Base-by-base conservation (phyloP, 139 green algal genomes). In the Auxenochlorella pyrenoidosa region DNA sequence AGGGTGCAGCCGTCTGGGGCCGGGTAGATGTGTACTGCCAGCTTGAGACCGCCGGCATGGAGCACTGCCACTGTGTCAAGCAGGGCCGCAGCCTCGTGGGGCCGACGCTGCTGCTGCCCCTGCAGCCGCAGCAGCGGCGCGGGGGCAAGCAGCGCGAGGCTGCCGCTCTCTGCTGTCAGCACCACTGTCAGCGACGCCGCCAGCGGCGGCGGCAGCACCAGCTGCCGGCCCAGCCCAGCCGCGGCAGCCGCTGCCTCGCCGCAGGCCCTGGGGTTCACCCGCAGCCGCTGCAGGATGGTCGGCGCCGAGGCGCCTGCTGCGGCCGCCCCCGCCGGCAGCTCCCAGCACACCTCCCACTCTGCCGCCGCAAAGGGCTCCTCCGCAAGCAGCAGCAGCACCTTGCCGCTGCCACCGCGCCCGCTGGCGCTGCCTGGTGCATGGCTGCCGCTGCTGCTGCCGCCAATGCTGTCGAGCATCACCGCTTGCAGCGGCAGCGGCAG, bases 151-250 rank as follows among this genome's bases (percentile, higher is more conserved):
- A 90, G 26, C 30, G 80, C 13, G 18, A 90, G 19, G 34, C 63
- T 41, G 40, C 85, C 43, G 36, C 54, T 54, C 26, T 88, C 41
- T 1, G 83, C 75, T 15, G 86, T 77, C 65, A 91, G 51, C 30
- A 75, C 79, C 16, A 90, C 32, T 0, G 89, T 91, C 3, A 90
- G 81, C 5, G 86, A 84, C 22, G 88, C 89, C 2, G 85, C 70
- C 51, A 80, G 89, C 66, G 79, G 54, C 3, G 86, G 65, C 18
- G 58, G 66, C 22, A 51, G 32, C 6, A 3, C n/a, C 43, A 73
- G 24, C 32, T 76, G 68, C 54, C 40, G 79, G 12, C 84, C 32
- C 54, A 87, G 54, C 8, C 47, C 82, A 5, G 71, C 72, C 38
- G 40, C 19, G 68, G 70, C 83, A 4, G 40, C 58, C 6, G 22